These are phyloP conservation scores for Corallochytrium limacisporum DNA, from an alignment of 78 protist genomes.

Conservation along the genomic window DNA sequence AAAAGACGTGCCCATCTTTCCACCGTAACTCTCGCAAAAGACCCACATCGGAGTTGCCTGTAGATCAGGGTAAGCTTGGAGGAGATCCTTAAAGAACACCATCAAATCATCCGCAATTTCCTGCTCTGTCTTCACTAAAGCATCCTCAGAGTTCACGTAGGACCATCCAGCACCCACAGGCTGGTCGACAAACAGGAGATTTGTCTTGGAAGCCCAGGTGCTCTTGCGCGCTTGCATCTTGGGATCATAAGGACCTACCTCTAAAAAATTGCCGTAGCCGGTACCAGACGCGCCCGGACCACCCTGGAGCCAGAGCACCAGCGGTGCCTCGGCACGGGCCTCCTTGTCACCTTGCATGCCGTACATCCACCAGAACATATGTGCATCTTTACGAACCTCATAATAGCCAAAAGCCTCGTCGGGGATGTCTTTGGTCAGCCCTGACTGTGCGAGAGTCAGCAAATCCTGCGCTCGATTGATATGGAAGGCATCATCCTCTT, in stretches of 20 bases:
- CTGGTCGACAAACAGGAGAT: conserved; percentile 37
- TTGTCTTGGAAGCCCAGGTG: conserved; percentile 29
- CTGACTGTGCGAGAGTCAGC: too few relatives aligned
- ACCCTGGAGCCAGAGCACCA: conserved; percentile 30
- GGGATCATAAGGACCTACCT: conserved; percentile 17
- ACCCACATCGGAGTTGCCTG: background rate
- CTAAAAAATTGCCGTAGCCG: conserved; percentile 6
- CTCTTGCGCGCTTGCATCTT: background rate
- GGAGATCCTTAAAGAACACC: background rate
- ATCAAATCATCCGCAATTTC: background rate
- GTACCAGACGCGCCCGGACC: conserved; percentile 33
- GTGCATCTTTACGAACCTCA: too few relatives aligned
- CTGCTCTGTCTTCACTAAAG: background rate
- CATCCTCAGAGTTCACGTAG: background rate
- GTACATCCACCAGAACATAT: background rate
- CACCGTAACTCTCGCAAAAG: conserved; percentile 25
- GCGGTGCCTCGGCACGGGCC: too few relatives aligned
- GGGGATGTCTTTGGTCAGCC: too few relatives aligned
- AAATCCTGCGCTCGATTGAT: too few relatives aligned
- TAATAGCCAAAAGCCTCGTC: too few relatives aligned
- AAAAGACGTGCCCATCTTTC: conserved; percentile 11
- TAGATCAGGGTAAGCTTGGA: background rate
- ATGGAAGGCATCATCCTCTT: too few relatives aligned
- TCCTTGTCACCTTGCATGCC: background rate
- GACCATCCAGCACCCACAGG: conserved; percentile 34